Conservation (phyloP, 2,329 filamentous ascomycete species). For the Delphinella strobiligena region DNA sequence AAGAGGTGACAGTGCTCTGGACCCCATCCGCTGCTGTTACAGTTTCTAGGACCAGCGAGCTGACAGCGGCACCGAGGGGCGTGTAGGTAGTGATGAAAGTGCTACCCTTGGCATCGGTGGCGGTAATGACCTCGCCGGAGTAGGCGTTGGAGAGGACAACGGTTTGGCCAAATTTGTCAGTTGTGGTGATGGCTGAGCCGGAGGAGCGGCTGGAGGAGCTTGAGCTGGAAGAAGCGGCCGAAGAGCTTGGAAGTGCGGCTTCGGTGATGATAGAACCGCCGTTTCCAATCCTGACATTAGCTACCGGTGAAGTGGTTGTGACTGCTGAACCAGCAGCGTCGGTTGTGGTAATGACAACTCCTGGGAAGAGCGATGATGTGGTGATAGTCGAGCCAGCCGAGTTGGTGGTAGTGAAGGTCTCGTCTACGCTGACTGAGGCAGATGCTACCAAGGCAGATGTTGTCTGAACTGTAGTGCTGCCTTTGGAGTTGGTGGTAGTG, state of each 20-base stretch:
- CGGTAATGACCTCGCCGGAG: conserved; percentile 29
- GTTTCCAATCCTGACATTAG: conserved; percentile 25
- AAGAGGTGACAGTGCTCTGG: conserved; percentile 31
- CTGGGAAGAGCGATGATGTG: conserved; percentile 25
- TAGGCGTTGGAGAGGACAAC: conserved; percentile 22
- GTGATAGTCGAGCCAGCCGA: conserved; percentile 16
- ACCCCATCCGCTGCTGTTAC: conserved; percentile 22
- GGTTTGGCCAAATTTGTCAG: conserved; percentile 27
- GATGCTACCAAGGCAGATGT: conserved; percentile 25
- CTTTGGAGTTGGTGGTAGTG: conserved; percentile 26
- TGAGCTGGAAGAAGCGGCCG: conserved; percentile 20
- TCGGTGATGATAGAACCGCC: conserved; percentile 27
- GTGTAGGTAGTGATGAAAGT: conserved; percentile 36
- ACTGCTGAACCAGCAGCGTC: conserved; percentile 25
- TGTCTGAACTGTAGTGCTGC: conserved; percentile 23
- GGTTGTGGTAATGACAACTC: conserved; percentile 23
- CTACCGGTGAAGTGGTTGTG: conserved; percentile 24
- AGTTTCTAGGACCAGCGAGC: conserved; percentile 25
- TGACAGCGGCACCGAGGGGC: conserved; percentile 29
- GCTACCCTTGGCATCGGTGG: conserved; percentile 27
- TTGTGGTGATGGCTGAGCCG: conserved; percentile 19
- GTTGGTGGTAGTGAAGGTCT: conserved; percentile 20
- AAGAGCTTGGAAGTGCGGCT: no score
- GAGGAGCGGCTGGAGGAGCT: conserved; percentile 3
- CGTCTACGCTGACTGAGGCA: conserved; percentile 19